Percentiles rank a stretch among this genome's conserved stretches.
Evolutionary conservation across 2,329 filamentous ascomycete genomes (phyloP).

Genomic region (Corynespora cassiicola): DNA sequence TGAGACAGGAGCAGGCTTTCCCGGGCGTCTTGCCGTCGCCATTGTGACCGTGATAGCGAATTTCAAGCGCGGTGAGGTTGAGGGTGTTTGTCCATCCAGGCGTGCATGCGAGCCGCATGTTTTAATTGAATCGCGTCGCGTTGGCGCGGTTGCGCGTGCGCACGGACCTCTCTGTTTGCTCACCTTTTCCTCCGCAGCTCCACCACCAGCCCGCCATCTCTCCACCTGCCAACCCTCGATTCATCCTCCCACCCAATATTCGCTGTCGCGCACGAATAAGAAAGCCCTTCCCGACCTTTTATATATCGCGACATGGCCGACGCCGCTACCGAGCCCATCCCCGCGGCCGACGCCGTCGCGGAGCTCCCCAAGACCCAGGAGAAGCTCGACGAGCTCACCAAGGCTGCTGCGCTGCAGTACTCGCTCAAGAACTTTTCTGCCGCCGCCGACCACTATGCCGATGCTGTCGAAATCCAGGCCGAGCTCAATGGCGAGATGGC

Average conservation of each 20-base stretch:
- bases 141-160: conserved; percentile 25
- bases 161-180: conserved; percentile 14
- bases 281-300: neutral
- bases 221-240: too few relatives aligned
- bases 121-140: conserved; percentile 20
- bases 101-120: conserved; percentile 3
- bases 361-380: conserved; percentile 57
- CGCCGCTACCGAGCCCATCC: conserved; percentile 22
- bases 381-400: conserved; percentile 77
- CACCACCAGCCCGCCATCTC: conserved; percentile 1
- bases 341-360: conserved; percentile 24
- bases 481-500: conserved; percentile 91
- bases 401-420: conserved; percentile 84
- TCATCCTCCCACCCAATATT: neutral
- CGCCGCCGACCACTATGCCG: conserved; percentile 85
- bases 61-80: conserved; percentile 3
- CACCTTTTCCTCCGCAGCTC: conserved; percentile 9
- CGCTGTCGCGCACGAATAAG: too few relatives aligned
- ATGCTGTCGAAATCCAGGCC: conserved; percentile 88
- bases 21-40: conserved; percentile 36
- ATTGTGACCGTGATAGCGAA: conserved; percentile 17
- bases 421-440: conserved; percentile 86
- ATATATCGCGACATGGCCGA: conserved; percentile 29
- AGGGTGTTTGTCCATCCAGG: conserved; percentile 8
- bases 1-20: conserved; percentile 35